Conservation (phyloP, 176 grass and related monocot genomes). For the Lolium rigidum region DNA sequence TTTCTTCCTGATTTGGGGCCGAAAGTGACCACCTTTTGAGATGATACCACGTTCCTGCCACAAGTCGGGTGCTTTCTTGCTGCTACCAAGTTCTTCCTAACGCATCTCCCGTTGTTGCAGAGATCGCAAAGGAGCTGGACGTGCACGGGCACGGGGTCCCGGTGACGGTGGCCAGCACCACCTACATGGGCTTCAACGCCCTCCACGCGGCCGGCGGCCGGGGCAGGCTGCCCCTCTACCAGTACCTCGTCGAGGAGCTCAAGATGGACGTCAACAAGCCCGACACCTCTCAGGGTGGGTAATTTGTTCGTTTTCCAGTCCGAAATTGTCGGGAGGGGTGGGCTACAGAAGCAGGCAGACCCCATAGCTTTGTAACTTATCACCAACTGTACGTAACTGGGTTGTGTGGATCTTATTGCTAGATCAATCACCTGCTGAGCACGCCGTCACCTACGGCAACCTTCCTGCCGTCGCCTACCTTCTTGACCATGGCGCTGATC, state of each 20-base stretch:
- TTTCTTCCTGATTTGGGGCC: background rate
- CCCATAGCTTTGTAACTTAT: background rate
- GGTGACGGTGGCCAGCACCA: slow-evolving; percentile 16
- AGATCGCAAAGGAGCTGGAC: too few relatives aligned
- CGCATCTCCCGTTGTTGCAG: too few relatives aligned
- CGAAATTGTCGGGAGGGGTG: too few relatives aligned
- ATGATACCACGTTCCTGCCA: background rate
- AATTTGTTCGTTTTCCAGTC: background rate
- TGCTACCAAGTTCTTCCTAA: too few relatives aligned
- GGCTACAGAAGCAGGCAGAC: too few relatives aligned
- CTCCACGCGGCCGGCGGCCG: background rate
- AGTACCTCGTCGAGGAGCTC: slow-evolving; percentile 33
- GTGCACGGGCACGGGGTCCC: slow-evolving; percentile 13
- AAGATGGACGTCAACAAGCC: slow-evolving; percentile 38
- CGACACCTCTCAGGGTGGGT: slow-evolving; percentile 2
- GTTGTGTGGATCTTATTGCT: background rate
- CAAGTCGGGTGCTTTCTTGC: background rate
- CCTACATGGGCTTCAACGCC: slow-evolving; percentile 1
- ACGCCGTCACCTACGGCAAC: slow-evolving; percentile 5
- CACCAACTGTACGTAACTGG: background rate
- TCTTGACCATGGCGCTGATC: slow-evolving; percentile 39
- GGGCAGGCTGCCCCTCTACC: background rate
- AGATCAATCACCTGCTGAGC: slow-evolving; percentile 12
- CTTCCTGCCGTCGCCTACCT: slow-evolving; percentile 38
- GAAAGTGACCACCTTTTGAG: background rate